These are phyloP conservation scores for Trichosporon sp. DNA, from an alignment of 1,284 basidiomycete genomes.

Conservation along the genomic window DNA sequence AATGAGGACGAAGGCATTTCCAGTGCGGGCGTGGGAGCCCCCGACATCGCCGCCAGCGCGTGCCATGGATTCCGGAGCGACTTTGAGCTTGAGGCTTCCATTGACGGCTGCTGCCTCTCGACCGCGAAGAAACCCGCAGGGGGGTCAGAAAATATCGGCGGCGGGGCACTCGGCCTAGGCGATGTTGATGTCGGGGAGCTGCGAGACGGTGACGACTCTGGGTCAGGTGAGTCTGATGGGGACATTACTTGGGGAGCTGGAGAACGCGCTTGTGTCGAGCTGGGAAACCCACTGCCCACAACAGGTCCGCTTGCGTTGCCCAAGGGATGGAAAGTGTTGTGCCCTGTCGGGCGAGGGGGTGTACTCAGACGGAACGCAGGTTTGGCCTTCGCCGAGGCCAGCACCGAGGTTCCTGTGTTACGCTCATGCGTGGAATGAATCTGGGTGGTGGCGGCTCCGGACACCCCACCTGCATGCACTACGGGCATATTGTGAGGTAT, in stretches of 20 bases:
- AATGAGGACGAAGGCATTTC: conserved; percentile 39
- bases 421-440: conserved; percentile 16
- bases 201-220: conserved; percentile 19
- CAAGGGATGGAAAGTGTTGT: background rate
- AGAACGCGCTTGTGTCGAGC: background rate
- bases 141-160: background rate
- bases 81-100: conserved; percentile 4
- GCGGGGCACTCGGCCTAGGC: background rate
- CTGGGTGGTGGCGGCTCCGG: conserved; percentile 1
- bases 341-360: conserved; percentile 5
- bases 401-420: conserved; percentile 7
- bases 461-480: background rate
- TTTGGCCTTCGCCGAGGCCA: background rate
- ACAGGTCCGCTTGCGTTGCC: background rate
- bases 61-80: conserved; percentile 46
- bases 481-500: background rate
- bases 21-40: conserved; percentile 55
- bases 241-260: background rate
- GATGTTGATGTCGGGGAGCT: conserved; percentile 23
- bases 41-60: conserved; percentile 50
- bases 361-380: background rate
- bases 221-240: conserved; percentile 10
- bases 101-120: background rate
- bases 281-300: conserved; percentile 4
- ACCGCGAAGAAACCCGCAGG: background rate